Conservation (phyloP, 139 green algal genomes). For the Picochlorum costavermella region DNA sequence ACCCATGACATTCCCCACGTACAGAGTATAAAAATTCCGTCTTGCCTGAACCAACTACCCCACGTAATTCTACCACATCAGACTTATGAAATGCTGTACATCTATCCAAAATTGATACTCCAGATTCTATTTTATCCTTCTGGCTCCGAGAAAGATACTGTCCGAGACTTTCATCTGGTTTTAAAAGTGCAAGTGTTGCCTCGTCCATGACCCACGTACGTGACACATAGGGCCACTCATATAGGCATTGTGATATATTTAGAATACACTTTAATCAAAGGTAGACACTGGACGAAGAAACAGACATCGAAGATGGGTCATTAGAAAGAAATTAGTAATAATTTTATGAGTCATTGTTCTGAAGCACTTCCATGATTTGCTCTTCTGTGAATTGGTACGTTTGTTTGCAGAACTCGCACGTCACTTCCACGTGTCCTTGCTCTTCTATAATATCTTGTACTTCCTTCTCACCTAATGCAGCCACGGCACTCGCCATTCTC, state of each 20-base stretch:
- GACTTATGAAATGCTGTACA: constrained; percentile 7
- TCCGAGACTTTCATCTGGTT: constrained; percentile 25
- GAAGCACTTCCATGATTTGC: constrained; percentile 30
- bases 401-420: constrained; percentile 53
- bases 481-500: constrained; percentile 58
- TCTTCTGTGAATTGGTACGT: constrained; percentile 50
- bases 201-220: no score
- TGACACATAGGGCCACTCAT: constrained; percentile 6
- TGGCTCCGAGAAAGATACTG: constrained; percentile 18
- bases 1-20: neutral
- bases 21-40: constrained; percentile 26
- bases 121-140: constrained; percentile 21
- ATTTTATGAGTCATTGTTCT: neutral
- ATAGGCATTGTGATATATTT: constrained; percentile 17
- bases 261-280: neutral
- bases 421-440: constrained; percentile 75
- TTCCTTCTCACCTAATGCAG: constrained; percentile 32
- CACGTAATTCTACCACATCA: constrained; percentile 27
- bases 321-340: neutral
- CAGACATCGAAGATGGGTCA: neutral
- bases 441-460: constrained; percentile 53
- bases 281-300: neutral
- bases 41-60: constrained; percentile 11
- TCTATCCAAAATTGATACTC: constrained; percentile 22
- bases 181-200: constrained; percentile 7